These are phyloP conservation scores for Hyaloperonospora brassicae DNA, from an alignment of 352 stramenopile species.

Conservation along the genomic window DNA sequence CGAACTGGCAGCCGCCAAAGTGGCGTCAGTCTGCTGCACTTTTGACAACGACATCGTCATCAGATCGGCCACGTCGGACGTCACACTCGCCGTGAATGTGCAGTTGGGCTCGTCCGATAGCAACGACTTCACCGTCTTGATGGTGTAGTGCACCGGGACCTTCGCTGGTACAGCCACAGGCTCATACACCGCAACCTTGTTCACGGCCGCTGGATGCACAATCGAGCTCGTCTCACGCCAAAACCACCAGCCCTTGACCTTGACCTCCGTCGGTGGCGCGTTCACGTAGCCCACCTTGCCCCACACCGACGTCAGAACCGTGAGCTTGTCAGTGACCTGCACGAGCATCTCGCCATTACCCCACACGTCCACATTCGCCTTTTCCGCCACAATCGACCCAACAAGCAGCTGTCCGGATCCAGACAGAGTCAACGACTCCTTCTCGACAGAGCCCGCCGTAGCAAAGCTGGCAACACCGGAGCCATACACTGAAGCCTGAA, in stretches of 20 bases:
- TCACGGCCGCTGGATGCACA: constrained; percentile 31
- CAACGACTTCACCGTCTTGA: constrained; percentile 21
- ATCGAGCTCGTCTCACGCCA: constrained; percentile 37
- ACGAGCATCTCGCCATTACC: constrained; percentile 40
- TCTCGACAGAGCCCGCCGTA: constrained; percentile 31
- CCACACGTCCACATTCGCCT: constrained; percentile 37
- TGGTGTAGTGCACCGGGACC: constrained; percentile 26
- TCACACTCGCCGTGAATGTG: constrained; percentile 17
- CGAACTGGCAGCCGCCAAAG: constrained; percentile 6
- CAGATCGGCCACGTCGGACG: constrained; percentile 8
- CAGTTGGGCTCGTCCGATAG: constrained; percentile 32
- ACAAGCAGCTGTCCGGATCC: constrained; percentile 40
- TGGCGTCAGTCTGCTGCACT: constrained; percentile 17
- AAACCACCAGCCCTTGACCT: constrained; percentile 52
- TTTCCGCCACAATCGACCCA: constrained; percentile 37
- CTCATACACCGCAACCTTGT: constrained; percentile 35
- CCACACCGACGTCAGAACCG: constrained; percentile 42
- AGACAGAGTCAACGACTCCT: constrained; percentile 41
- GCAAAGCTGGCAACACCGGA: constrained; percentile 37
- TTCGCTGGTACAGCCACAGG: constrained; percentile 19
- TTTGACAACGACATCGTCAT: constrained; percentile 28
- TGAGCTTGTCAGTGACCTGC: constrained; percentile 40
- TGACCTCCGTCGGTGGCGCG: constrained; percentile 27
- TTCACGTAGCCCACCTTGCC: constrained; percentile 48
- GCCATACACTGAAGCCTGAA: constrained; percentile 42